Evolutionary conservation across 441 rosid species (phyloP).

Genomic region (Isatis lusitanica): DNA sequence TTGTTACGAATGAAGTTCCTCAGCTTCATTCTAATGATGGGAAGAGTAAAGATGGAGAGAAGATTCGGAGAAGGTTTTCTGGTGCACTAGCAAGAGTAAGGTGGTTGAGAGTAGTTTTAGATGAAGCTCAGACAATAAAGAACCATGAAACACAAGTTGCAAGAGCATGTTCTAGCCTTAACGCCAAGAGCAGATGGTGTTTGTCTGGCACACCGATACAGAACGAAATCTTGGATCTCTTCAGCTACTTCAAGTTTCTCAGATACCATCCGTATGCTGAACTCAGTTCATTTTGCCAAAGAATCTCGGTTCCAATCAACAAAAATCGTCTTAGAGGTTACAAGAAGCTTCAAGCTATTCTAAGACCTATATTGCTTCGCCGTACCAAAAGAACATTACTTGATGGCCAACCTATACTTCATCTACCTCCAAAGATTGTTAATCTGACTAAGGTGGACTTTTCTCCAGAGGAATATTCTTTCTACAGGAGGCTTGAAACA

Average conservation of each 20-base stretch:
- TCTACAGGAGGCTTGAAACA: conserved; percentile 70
- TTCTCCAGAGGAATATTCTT: conserved; percentile 65
- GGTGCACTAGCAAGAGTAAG: conserved; percentile 74
- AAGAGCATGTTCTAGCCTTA: conserved; percentile 80
- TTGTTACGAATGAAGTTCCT: conserved; percentile 77
- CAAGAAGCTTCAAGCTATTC: conserved; percentile 88
- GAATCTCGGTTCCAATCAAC: conserved; percentile 56
- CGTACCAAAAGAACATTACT: conserved; percentile 85
- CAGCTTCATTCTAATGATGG: conserved; percentile 44
- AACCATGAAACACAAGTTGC: conserved; percentile 88
- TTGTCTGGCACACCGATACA: conserved; percentile 94
- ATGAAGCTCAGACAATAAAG: conserved; percentile 91
- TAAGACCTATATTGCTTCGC: conserved; percentile 80
- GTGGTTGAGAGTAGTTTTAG: conserved; percentile 82
- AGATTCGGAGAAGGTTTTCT: conserved; percentile 31
- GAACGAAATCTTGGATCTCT: conserved; percentile 73
- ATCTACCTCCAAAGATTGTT: conserved; percentile 69
- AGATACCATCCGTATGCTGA: conserved; percentile 70
- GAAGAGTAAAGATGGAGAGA: too few species aligned
- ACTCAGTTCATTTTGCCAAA: conserved; percentile 45
- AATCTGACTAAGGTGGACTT: conserved; percentile 60
- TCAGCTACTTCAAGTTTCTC: conserved; percentile 88
- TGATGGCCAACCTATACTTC: conserved; percentile 76
- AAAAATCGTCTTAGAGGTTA: conserved; percentile 64
- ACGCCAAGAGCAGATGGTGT: conserved; percentile 91